phyloP scores from a whole-genome alignment of 2,329 filamentous ascomycete species.

The Zymoseptoria pseudotritici region DNA sequence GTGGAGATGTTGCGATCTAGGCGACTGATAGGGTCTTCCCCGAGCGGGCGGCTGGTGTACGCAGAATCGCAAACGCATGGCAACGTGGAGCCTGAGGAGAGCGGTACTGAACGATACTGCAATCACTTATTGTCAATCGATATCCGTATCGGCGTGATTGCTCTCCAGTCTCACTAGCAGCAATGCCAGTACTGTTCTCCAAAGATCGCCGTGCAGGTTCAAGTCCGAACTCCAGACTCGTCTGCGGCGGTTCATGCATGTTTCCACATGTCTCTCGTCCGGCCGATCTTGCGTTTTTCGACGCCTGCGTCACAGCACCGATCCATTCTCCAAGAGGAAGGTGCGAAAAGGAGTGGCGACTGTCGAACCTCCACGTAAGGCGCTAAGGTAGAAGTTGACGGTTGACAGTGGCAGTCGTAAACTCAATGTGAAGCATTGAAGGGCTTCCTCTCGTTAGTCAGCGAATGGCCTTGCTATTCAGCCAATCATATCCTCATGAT shows the following conservation, averaged over 20 bases:
- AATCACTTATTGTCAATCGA: background rate
- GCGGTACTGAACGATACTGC: background rate
- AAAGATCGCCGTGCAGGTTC: background rate
- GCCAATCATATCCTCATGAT: background rate
- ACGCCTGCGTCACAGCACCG: background rate
- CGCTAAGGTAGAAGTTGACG: background rate
- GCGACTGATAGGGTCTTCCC: background rate
- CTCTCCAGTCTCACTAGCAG: background rate
- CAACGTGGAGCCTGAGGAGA: background rate
- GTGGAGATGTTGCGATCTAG: background rate
- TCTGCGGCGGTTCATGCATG: background rate
- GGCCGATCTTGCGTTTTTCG: background rate
- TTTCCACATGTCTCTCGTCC: background rate
- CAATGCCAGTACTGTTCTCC: background rate
- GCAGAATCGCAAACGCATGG: background rate
- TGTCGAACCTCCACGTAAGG: background rate
- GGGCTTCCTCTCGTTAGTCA: background rate
- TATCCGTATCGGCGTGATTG: background rate
- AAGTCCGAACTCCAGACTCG: background rate
- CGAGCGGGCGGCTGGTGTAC: background rate
- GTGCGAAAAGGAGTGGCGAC: background rate
- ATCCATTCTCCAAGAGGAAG: background rate
- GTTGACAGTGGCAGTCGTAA: background rate
- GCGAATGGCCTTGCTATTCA: background rate
- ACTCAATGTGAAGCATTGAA: background rate